A percentile compares a stretch with the other conserved stretches of the same genome.
These are phyloP conservation scores for Petrea volubilis DNA, from an alignment of 257 asterid species.

Conservation along the genomic window DNA sequence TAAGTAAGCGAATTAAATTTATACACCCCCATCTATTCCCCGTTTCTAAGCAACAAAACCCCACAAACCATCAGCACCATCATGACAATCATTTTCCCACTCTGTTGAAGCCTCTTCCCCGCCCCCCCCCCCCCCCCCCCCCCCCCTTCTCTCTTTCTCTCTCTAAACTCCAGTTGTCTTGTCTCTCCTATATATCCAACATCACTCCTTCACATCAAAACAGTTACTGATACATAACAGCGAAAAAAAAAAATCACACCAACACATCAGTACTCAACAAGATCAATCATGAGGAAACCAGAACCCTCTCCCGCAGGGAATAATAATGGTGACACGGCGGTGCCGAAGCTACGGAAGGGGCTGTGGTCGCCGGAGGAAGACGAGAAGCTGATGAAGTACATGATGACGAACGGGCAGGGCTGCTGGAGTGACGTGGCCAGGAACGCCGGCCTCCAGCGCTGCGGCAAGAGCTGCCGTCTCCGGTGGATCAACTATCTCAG, in stretches of 20 bases:
- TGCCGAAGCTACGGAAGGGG: conserved; percentile 51
- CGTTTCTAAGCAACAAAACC: conserved; percentile 67
- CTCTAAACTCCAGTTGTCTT: not conserved
- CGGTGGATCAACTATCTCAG: conserved; percentile 63
- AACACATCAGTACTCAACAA: not conserved
- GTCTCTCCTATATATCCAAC: conserved; percentile 34
- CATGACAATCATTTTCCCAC: conserved; percentile 47
- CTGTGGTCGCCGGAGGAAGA: conserved; percentile 69
- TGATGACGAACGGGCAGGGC: conserved; percentile 61
- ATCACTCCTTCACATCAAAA: conserved; percentile 49
- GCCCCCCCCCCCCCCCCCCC: too few relatives aligned
- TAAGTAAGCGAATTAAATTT: not conserved
- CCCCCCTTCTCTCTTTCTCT: conserved; percentile 21
- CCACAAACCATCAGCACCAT: conserved; percentile 55
- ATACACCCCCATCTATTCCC: conserved; percentile 29
- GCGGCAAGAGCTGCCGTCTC: conserved; percentile 65
- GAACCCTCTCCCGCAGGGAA: conserved; percentile 26
- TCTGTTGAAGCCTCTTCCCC: conserved; percentile 26
- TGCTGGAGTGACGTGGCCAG: conserved; percentile 68
- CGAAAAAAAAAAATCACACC: conserved; percentile 17
- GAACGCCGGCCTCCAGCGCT: conserved; percentile 58
- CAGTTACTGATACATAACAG: conserved; percentile 29
- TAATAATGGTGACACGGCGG: not conserved
- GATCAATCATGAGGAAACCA: conserved; percentile 47
- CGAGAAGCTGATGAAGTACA: conserved; percentile 53